phyloP scores from a whole-genome alignment of 306 rosid species.

The Sindora glabra region DNA sequence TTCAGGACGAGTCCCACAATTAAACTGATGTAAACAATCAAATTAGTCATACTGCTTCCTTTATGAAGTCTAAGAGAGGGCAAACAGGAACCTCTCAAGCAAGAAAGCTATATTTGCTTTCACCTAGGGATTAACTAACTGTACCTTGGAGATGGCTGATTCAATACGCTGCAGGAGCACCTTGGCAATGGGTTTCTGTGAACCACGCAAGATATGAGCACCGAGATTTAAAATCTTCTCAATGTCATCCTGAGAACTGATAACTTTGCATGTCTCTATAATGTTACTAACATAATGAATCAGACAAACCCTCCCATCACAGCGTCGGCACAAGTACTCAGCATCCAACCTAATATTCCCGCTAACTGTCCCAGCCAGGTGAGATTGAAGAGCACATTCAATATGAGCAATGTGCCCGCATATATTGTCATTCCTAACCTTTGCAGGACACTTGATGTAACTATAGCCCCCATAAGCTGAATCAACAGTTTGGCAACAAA shows the following conservation, averaged over 20 bases:
- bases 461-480: constrained; percentile 51
- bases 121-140: neutral
- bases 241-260: constrained; percentile 40
- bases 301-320: constrained; percentile 71
- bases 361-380: constrained; percentile 71
- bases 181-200: constrained; percentile 43
- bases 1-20: constrained; percentile 42
- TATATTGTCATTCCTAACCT: constrained; percentile 25
- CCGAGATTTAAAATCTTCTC: constrained; percentile 55
- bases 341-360: constrained; percentile 59
- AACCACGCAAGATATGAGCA: constrained; percentile 61
- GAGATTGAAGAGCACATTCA: constrained; percentile 62
- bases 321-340: constrained; percentile 75
- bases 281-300: constrained; percentile 45
- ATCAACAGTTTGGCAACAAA: constrained; percentile 54
- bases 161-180: constrained; percentile 38
- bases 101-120: constrained; percentile 9
- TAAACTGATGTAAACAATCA: constrained; percentile 49
- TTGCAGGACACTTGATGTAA: constrained; percentile 53
- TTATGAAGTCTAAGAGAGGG: constrained; percentile 7
- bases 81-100: neutral
- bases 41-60: constrained; percentile 27
- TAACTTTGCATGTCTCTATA: constrained; percentile 38
- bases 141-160: constrained; percentile 58
- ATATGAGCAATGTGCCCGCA: constrained; percentile 81